phyloP scores from a whole-genome alignment of 345 rosid genomes.

The Excoecaria agallocha region DNA sequence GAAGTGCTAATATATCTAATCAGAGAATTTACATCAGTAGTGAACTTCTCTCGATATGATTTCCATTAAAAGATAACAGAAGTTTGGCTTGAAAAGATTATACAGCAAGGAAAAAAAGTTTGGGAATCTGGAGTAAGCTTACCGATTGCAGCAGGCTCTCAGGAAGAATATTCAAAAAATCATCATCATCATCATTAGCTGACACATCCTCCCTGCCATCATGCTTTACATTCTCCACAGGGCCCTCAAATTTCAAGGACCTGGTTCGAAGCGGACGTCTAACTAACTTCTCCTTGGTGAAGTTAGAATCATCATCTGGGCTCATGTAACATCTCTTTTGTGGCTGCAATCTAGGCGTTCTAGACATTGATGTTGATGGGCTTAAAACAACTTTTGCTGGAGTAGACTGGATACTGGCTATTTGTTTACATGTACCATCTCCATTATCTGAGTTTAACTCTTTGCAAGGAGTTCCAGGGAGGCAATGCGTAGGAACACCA shows the following conservation, averaged over 20 bases:
- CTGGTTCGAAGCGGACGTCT: conserved; percentile 58
- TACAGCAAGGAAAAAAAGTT: not conserved
- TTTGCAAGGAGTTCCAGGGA: conserved; percentile 27
- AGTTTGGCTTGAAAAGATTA: not conserved
- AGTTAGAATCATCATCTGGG: conserved; percentile 47
- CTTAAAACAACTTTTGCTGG: conserved; percentile 63
- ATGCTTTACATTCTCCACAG: conserved; percentile 32
- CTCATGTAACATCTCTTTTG: conserved; percentile 53
- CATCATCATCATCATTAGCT: conserved; percentile 36
- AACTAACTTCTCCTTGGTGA: conserved; percentile 46
- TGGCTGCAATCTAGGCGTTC: conserved; percentile 38
- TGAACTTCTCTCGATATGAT: not conserved
- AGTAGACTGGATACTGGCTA: conserved; percentile 40
- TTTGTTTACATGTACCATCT: conserved; percentile 27
- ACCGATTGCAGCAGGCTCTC: conserved; percentile 58
- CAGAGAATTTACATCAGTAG: not conserved
- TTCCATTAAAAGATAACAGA: not conserved
- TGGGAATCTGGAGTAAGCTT: conserved; percentile 24
- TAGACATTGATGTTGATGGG: conserved; percentile 46
- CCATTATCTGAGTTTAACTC: conserved; percentile 11
- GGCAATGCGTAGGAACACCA: conserved; percentile 8
- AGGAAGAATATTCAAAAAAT: conserved; percentile 50
- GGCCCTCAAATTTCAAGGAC: conserved; percentile 62
- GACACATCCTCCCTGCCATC: conserved; percentile 24
- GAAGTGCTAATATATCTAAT: not conserved